These are phyloP conservation scores for Pilaira anomala DNA, from an alignment of 192 early-diverging fungal genomes.

Conservation along the genomic window DNA sequence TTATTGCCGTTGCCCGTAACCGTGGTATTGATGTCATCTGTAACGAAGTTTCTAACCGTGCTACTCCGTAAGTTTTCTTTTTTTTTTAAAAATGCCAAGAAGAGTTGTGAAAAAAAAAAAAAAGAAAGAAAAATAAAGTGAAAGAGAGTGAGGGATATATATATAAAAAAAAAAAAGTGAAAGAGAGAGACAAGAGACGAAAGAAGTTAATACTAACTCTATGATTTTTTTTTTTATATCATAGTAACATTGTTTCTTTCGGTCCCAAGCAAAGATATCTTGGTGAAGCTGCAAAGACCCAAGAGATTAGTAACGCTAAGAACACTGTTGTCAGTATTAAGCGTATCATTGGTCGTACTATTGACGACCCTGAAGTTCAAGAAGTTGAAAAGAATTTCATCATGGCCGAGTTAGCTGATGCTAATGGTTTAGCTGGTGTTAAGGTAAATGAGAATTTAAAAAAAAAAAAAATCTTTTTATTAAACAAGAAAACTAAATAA, in stretches of 20 bases:
- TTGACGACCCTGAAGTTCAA: constrained; percentile 79
- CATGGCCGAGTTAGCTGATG: constrained; percentile 75
- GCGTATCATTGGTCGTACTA: constrained; percentile 86
- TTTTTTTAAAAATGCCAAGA: not conserved
- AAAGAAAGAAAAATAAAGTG: too few species aligned
- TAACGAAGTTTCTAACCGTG: constrained; percentile 96
- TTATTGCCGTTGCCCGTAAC: constrained; percentile 96
- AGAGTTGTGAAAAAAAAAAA: not conserved
- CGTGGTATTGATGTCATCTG: constrained; percentile 96
- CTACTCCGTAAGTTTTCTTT: constrained; percentile 80
- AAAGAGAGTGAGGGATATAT: too few species aligned
- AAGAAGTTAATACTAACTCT: not conserved
- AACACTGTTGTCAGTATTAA: constrained; percentile 90
- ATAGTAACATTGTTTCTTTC: constrained; percentile 88
- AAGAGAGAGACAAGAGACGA: not conserved
- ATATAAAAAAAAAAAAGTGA: too few species aligned
- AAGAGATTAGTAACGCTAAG: constrained; percentile 97
- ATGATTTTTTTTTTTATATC: not conserved
- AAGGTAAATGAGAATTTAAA: constrained; percentile 37
- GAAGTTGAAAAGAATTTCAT: constrained; percentile 80
- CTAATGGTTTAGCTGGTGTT: constrained; percentile 82
- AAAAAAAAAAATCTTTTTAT: not conserved
- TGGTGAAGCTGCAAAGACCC: constrained; percentile 92
- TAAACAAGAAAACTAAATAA: not conserved
- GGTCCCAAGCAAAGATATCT: constrained; percentile 93